Evolutionary conservation across 192 early-diverging fungal genomes (phyloP), one percentile per base, ranked within the genome.

Genomic region (Backusella circina): DNA sequence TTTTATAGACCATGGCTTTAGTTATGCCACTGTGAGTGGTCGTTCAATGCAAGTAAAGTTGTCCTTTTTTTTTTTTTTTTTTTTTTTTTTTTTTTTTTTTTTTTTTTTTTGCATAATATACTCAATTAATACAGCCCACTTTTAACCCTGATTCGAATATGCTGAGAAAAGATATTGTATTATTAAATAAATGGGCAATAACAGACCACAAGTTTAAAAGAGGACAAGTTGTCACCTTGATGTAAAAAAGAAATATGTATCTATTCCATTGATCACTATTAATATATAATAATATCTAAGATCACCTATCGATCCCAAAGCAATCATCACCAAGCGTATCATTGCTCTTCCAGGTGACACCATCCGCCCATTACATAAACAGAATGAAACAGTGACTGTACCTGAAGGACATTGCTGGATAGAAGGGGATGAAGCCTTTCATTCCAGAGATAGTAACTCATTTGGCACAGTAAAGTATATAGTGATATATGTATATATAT

Each of bases 321-420:
- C 82, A 47, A 79, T 85, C 32, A 87, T 98, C 16, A 88, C 92
- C 28, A 98, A 98, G 83, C 91, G 96, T 32, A 91, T 98, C 68
- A 86, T 95, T 31, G 96, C 91, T 2, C 47, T 96, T 67, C 90
- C 90, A 33, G 94, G 94, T 28, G 96, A 98, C 78, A 86, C 86
- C 6, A 87, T 94, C 13, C 77, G 84, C 37, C 88, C 91, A 36
- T 61, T 83, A 44, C 75, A 39, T 38, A 61, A 30, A 28, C 21
- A 51, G 26, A 35, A 73, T 61, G 67, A 74, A 67, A 13, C 51
- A 65, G 82, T 95, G 7, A 83, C 84, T 51, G 81, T 96, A 13
- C 95, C 95, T 32, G 80, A 79, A 73, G 95, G 95, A 10, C 90
- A 96, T 73, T 93, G 90, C 77, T 96, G 95, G 95, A 84, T 95